These are phyloP conservation scores for Helotiales sp. DNA, from an alignment of 2,329 filamentous ascomycete species.

Conservation along the genomic window DNA sequence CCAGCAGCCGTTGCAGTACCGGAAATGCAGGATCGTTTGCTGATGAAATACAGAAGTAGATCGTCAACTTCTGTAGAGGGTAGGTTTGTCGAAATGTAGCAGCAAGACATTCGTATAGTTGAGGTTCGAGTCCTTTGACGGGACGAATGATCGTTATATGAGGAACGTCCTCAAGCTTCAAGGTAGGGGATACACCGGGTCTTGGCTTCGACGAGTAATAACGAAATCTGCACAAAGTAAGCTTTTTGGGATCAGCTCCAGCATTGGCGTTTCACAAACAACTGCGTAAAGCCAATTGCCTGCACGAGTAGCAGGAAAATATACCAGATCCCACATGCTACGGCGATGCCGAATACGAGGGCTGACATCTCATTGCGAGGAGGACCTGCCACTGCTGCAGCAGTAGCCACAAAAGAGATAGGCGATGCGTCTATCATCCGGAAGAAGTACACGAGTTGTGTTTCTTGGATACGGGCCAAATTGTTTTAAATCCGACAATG, in stretches of 20 bases:
- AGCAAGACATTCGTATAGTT: conserved; percentile 88
- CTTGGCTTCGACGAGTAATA: conserved; percentile 51
- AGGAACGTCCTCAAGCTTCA: conserved; percentile 60
- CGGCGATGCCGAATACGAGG: conserved; percentile 39
- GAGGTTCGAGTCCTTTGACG: conserved; percentile 87
- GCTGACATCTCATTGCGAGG: conserved; percentile 23
- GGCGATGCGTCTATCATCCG: neutral
- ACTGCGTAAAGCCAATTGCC: conserved; percentile 53
- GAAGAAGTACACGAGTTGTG: neutral
- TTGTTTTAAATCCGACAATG: neutral
- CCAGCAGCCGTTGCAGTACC: conserved; percentile 68
- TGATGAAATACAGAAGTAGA: conserved; percentile 80
- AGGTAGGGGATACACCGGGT: conserved; percentile 51
- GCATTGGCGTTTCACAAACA: conserved; percentile 41
- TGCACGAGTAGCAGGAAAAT: conserved; percentile 54
- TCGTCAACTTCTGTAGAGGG: conserved; percentile 70
- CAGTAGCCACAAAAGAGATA: neutral
- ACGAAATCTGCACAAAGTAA: conserved; percentile 45
- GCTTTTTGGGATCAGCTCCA: neutral
- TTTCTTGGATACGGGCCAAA: neutral
- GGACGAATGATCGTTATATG: conserved; percentile 90
- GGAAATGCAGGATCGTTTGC: conserved; percentile 75
- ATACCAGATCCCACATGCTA: conserved; percentile 54
- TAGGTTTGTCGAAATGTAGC: conserved; percentile 84
- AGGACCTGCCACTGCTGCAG: neutral